phyloP scores from a whole-genome alignment of 225 moss, liverwort and hornwort genomes.

The Straminergon stramineum region DNA sequence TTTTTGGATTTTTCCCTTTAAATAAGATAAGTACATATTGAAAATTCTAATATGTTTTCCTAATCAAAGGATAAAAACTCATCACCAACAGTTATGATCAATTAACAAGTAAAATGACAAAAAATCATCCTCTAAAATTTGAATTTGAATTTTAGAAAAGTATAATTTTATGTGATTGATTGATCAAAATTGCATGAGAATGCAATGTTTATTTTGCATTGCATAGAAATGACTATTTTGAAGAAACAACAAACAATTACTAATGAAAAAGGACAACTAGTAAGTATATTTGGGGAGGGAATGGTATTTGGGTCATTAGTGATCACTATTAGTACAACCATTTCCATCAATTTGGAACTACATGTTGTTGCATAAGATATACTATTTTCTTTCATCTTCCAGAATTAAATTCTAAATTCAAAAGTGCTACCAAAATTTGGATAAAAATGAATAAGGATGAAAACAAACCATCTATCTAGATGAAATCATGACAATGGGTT shows the following conservation, averaged over 20 bases:
- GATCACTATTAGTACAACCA: background rate
- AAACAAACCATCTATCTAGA: background rate
- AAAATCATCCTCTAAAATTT: background rate
- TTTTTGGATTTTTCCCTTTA: background rate
- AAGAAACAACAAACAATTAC: background rate
- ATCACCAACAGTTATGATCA: background rate
- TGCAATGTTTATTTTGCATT: background rate
- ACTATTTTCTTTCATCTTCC: background rate
- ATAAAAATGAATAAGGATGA: background rate
- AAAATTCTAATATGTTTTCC: background rate
- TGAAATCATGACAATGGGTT: background rate
- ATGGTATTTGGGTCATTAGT: background rate
- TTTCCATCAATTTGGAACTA: background rate
- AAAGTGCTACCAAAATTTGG: background rate
- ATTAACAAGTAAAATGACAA: background rate
- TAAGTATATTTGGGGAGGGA: background rate
- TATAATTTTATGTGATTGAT: background rate
- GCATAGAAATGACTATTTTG: background rate
- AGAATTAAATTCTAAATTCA: background rate
- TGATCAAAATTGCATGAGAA: background rate
- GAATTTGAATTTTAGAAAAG: background rate
- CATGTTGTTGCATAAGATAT: accelerated
- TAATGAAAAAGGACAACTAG: background rate
- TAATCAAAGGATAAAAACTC: background rate
- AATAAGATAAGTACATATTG: background rate